These are phyloP conservation scores for Suhomyces faveliae DNA, from an alignment of 805 yeast genomes.

Conservation along the genomic window DNA sequence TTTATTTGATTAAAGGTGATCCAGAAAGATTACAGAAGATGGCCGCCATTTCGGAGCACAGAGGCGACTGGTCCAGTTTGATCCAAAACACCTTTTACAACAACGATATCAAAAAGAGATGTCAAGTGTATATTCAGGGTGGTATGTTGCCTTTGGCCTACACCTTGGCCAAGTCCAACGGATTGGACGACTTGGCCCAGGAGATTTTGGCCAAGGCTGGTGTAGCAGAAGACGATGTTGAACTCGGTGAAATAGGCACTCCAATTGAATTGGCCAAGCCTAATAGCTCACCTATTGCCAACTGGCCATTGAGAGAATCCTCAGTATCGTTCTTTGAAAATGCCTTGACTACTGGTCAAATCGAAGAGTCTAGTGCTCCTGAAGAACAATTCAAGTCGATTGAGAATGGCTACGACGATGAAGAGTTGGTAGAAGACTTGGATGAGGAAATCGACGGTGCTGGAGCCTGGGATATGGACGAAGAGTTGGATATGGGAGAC, in stretches of 20 bases:
- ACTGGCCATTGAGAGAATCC: slow-evolving; percentile 83
- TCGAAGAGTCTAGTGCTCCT: slow-evolving; percentile 51
- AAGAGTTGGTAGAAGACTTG: slow-evolving; percentile 34
- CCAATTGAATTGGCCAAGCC: slow-evolving; percentile 49
- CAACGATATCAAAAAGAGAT: slow-evolving; percentile 72
- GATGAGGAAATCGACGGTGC: slow-evolving; percentile 53
- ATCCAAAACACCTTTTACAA: slow-evolving; percentile 80
- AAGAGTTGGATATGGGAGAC: slow-evolving; percentile 66
- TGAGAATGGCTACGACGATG: slow-evolving; percentile 13
- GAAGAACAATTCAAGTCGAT: slow-evolving; percentile 8
- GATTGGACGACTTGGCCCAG: slow-evolving; percentile 72
- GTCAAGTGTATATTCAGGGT: slow-evolving; percentile 67
- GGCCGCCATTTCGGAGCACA: slow-evolving; percentile 85
- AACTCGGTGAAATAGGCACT: slow-evolving; percentile 54
- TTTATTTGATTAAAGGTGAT: slow-evolving; percentile 85
- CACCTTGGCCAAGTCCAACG: slow-evolving; percentile 85
- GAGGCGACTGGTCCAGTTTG: slow-evolving; percentile 76
- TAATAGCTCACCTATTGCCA: slow-evolving; percentile 42
- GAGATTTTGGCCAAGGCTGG: slow-evolving; percentile 71
- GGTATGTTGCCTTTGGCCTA: slow-evolving; percentile 90
- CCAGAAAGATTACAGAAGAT: slow-evolving; percentile 70
- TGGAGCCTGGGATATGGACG: slow-evolving; percentile 81
- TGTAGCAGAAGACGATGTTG: slow-evolving; percentile 57
- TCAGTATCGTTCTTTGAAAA: slow-evolving; percentile 80
- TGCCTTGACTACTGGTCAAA: slow-evolving; percentile 69